These are phyloP conservation scores for Gloeophyllum trabeum DNA, from an alignment of 768 basidiomycete genomes.

Conservation along the genomic window DNA sequence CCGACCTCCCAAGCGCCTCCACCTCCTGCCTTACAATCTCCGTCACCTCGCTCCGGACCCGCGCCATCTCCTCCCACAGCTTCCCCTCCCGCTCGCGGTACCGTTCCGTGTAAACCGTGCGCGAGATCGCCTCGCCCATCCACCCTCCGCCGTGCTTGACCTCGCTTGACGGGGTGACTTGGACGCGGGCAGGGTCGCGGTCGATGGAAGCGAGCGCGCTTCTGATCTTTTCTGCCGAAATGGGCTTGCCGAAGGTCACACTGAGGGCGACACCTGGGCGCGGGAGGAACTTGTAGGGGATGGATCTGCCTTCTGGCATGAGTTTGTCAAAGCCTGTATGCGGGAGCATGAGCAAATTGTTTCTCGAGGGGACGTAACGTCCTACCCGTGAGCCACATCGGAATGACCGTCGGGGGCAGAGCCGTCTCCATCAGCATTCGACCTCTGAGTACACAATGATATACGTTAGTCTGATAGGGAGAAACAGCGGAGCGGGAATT, in stretches of 20 bases:
- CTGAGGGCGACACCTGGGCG: slow-evolving; percentile 49
- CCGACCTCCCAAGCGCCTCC: slow-evolving; percentile 14
- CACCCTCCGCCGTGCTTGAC: background rate
- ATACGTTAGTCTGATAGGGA: background rate
- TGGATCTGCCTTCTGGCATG: slow-evolving; percentile 79
- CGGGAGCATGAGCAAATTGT: background rate
- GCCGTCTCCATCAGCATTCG: slow-evolving; percentile 68
- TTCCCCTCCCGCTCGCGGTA: background rate
- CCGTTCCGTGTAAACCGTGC: background rate
- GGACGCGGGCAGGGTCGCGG: background rate
- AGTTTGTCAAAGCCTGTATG: slow-evolving; percentile 66
- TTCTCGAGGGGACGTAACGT: background rate
- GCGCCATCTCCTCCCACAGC: slow-evolving; percentile 5
- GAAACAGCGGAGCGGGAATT: background rate
- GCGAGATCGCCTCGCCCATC: background rate
- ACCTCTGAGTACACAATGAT: slow-evolving; percentile 35
- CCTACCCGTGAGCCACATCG: slow-evolving; percentile 88
- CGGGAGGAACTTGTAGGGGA: slow-evolving; percentile 66
- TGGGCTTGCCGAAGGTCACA: slow-evolving; percentile 73
- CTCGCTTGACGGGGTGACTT: background rate
- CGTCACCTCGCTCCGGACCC: slow-evolving; percentile 18
- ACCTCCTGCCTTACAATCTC: slow-evolving; percentile 18
- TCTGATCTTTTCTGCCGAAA: slow-evolving; percentile 31
- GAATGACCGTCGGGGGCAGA: slow-evolving; percentile 69
- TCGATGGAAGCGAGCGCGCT: slow-evolving; percentile 7